Evolutionary conservation across 2,329 filamentous ascomycete species (phyloP).

Genomic region (Plectosphaerella plurivora): DNA sequence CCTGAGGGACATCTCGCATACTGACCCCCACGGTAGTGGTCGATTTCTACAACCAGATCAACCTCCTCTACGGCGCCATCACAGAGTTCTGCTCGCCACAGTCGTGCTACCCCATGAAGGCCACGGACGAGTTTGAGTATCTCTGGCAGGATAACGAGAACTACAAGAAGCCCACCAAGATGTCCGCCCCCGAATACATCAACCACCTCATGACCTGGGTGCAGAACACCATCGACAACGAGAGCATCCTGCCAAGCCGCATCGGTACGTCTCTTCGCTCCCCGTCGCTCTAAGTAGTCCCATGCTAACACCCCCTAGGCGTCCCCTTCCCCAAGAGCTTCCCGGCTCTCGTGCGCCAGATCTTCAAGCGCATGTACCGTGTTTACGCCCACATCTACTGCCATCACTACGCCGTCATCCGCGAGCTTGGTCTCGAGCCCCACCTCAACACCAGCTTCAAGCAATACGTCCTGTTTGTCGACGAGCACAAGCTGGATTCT

Average conservation of each 20-base stretch:
- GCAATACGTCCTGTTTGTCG: conserved; percentile 97
- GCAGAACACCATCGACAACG: conserved; percentile 91
- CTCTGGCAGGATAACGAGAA: conserved; percentile 96
- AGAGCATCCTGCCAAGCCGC: conserved; percentile 88
- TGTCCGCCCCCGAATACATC: conserved; percentile 95
- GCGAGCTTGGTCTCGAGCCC: conserved; percentile 90
- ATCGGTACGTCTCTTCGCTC: conserved; percentile 53
- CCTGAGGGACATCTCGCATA: not conserved
- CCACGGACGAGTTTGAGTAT: conserved; percentile 99
- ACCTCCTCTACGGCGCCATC: conserved; percentile 96
- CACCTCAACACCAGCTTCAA: conserved; percentile 99
- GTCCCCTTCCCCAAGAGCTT: conserved; percentile 95
- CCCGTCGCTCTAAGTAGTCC: not conserved
- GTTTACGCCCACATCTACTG: conserved; percentile 99
- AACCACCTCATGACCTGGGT: conserved; percentile 98
- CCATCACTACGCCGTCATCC: conserved; percentile 96
- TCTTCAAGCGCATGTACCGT: conserved; percentile 98
- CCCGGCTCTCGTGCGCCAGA: conserved; percentile 80
- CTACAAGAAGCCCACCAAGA: conserved; percentile 95
- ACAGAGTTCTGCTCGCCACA: conserved; percentile 98
- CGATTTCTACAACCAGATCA: conserved; percentile 99
- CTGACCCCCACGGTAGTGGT: conserved; percentile 60
- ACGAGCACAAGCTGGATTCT: conserved; percentile 88
- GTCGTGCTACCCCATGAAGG: conserved; percentile 98
- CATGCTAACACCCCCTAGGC: conserved; percentile 39